Conservation (phyloP, 768 basidiomycete genomes). For the Tephrocybe sp. region DNA sequence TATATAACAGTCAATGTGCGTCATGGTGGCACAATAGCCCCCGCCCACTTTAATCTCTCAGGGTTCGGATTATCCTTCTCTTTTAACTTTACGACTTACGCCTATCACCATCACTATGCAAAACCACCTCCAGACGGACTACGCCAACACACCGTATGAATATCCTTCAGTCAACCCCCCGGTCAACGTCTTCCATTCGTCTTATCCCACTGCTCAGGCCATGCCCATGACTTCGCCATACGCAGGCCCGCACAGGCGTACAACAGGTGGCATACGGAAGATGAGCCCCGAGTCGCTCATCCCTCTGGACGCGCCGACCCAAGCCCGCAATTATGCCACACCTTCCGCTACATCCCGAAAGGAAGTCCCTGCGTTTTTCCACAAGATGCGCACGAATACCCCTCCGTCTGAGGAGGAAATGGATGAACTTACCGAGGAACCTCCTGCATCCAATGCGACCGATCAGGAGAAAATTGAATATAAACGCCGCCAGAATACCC, state of each 20-base stretch:
- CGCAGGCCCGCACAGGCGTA: conserved; percentile 15
- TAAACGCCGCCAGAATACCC: conserved; percentile 82
- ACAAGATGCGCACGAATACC: conserved; percentile 46
- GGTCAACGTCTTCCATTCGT: conserved; percentile 15
- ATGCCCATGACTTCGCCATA: conserved; percentile 10
- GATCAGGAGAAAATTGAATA: conserved; percentile 69
- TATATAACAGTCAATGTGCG: conserved; percentile 9
- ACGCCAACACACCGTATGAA: conserved; percentile 19
- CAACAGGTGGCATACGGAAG: conserved; percentile 13
- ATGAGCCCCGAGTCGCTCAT: conserved; percentile 60
- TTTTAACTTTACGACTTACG: background rate
- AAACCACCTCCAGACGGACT: conserved; percentile 18
- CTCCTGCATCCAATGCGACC: conserved; percentile 39
- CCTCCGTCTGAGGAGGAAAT: conserved; percentile 55
- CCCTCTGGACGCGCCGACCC: conserved; percentile 76
- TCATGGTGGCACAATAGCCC: background rate
- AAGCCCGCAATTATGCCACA: conserved; percentile 68
- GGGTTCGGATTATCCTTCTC: background rate
- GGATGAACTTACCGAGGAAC: conserved; percentile 43
- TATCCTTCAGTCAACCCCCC: conserved; percentile 15
- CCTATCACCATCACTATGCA: conserved; percentile 20
- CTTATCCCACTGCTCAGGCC: conserved; percentile 11
- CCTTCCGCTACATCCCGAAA: conserved; percentile 80
- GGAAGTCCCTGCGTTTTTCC: conserved; percentile 71
- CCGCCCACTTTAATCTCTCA: conserved; percentile 1